Base-by-base conservation (phyloP, 345 rosid species). In the Erodium maritimum region DNA sequence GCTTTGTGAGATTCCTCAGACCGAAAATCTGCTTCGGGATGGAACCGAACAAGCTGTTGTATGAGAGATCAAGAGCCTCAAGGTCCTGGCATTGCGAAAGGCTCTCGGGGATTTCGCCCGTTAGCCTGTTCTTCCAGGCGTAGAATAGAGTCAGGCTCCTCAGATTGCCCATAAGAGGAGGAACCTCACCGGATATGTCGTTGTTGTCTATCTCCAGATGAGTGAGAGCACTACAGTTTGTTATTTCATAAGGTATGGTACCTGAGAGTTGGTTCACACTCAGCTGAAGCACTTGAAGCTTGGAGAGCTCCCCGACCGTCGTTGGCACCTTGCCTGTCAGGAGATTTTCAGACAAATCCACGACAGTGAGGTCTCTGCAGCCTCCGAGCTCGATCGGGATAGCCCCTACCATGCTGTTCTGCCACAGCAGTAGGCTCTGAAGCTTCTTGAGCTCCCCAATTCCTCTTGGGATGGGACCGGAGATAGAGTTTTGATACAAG, bases 1-100 rank as follows among this genome's bases (percentile, higher is more conserved):
- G 60, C 82, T 86, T 83, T 42, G 96, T 84, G 64, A 91, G 86
- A 69, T 91, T 91, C 58, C 71, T 75, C 65, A 88, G 56, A 51
- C 75, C 69, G 21, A 88, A 91, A 60, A 91, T 69, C 62, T 76
- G 72, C 19, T 68, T 71, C 0, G 96, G 94, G 21, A 91, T 79
- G 21, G 89, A 74, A 71, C 98, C 98, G 21, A 77, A 78, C 52
- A 88, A 82, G 63, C 61, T 77, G 73, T 91, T 91, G 75, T 81
- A 91, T 21, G 98, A 91, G 16, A 91, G 71, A 73, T 91, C 98
- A 54, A 91, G 76, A 66, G 96, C 95, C 77, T 91, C 81, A 68
- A 93, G 96, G 56, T 83, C 79, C 72, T 61, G 67, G 64, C 99
- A 88, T 48, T 71, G 67, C 0, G 91, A 82, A 46, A 88, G 69